These are phyloP conservation scores for Cudoniella acicularis DNA, from an alignment of 495 filamentous ascomycete genomes.

Conservation along the genomic window DNA sequence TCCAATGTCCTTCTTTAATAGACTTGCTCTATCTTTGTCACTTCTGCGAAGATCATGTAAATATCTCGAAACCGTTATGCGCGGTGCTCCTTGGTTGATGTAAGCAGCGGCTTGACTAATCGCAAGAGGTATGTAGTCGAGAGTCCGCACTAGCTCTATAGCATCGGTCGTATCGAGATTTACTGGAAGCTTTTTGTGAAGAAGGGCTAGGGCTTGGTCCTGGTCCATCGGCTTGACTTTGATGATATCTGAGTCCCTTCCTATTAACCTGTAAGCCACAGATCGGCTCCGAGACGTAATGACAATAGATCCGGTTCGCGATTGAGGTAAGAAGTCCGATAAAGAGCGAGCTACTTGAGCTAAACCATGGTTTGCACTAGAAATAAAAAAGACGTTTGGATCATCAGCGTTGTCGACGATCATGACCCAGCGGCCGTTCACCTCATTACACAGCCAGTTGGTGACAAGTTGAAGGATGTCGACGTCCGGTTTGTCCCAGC, in stretches of 20 bases:
- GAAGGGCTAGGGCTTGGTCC: constrained; percentile 30
- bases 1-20: constrained; percentile 33
- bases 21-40: constrained; percentile 29
- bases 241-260: constrained; percentile 34
- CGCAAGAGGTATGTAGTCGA: constrained; percentile 43
- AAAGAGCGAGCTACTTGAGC: background rate
- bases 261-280: constrained; percentile 27
- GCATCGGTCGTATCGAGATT: constrained; percentile 8
- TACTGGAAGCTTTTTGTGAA: constrained; percentile 32
- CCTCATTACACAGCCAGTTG: constrained; percentile 31
- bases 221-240: constrained; percentile 32
- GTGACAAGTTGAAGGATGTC: constrained; percentile 35
- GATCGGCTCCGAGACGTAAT: constrained; percentile 34
- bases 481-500: constrained; percentile 30
- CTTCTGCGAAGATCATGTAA: constrained; percentile 33
- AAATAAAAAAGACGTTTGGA: constrained; percentile 17
- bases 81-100: constrained; percentile 26
- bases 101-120: constrained; percentile 42
- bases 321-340: constrained; percentile 25
- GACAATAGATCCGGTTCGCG: constrained; percentile 31
- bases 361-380: constrained; percentile 4
- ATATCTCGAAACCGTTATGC: constrained; percentile 30
- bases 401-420: constrained; percentile 41
- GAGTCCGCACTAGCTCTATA: constrained; percentile 20
- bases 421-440: constrained; percentile 33